Percentiles rank a stretch among this genome's conserved stretches.
Conservation (phyloP, 2,329 filamentous ascomycete genomes). For the Colletotrichum liriopes region DNA sequence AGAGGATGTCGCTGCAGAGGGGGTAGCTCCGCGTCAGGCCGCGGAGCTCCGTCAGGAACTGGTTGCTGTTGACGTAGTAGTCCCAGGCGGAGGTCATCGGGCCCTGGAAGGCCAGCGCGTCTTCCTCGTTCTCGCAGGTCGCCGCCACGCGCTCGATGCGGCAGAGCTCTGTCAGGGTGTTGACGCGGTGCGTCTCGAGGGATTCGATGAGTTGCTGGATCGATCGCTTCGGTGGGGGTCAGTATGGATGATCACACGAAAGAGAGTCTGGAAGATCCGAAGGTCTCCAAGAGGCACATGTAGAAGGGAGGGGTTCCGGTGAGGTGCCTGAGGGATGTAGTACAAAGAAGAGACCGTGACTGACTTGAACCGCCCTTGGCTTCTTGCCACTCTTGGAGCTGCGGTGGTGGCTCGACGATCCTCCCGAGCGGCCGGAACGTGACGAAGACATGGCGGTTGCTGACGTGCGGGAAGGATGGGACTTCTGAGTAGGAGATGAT, state of each 20-base stretch:
- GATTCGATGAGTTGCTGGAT: slow-evolving; percentile 72
- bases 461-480: slow-evolving; percentile 3
- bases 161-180: slow-evolving; percentile 80
- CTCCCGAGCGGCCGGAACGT: slow-evolving; percentile 46
- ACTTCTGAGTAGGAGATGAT: neutral
- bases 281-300: too few species aligned
- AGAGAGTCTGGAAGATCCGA: neutral
- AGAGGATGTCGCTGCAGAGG: slow-evolving; percentile 75
- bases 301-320: neutral
- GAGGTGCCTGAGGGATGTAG: slow-evolving; percentile 13
- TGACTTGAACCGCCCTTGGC: slow-evolving; percentile 49
- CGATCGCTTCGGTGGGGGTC: slow-evolving; percentile 49
- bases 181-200: slow-evolving; percentile 77
- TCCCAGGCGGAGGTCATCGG: slow-evolving; percentile 81
- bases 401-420: slow-evolving; percentile 42
- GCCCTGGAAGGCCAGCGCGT: slow-evolving; percentile 70
- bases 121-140: slow-evolving; percentile 69
- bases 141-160: slow-evolving; percentile 79
- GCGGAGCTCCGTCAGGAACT: slow-evolving; percentile 79
- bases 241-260: neutral
- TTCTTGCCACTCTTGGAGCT: slow-evolving; percentile 48
- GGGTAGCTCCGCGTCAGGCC: slow-evolving; percentile 78
- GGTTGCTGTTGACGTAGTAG: slow-evolving; percentile 80
- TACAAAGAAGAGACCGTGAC: slow-evolving; percentile 51
- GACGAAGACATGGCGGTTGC: slow-evolving; percentile 50